Evolutionary conservation across 208 protist species (phyloP), one percentile per base, ranked within the genome.

Genomic region (Trypanosoma boissoni): DNA sequence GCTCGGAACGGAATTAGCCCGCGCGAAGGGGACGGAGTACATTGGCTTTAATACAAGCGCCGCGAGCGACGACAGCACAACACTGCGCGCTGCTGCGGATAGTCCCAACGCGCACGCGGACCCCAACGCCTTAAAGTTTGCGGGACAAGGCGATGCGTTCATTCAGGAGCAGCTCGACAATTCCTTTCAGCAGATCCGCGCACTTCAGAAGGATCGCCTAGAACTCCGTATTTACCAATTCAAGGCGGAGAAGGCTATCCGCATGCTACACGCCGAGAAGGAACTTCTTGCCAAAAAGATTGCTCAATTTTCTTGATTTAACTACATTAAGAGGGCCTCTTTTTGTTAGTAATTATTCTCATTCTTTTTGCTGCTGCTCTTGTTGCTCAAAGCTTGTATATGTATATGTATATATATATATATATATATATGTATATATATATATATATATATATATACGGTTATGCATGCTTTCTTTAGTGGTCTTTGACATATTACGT

Each of bases 11-110:
- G 78, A 92, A 65, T 68, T 92, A 26, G 73, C 74, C 4, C 46
- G 61, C 2, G 31, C 64, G 20, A 90, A 91, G 67, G 87, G 83
- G 16, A 94, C 83, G 7, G 83, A 94, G 42, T 94, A 94, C 70
- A 71, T 94, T 34, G 80, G 64, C 34, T 56, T 78, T 16, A n/a
- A 57, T 24, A 68, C 53, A n/a, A 58, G 18, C 45, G 58, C 74
- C 26, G 36, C 53, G 34, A 1, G 14, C 24, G 18, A 27, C 1
- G 37, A n/a, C 7, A 56, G 36, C 52, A 64, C 20, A 52, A 62
- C 52, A 14, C 58, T 60, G 10, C 46, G 63, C 37, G 56, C 44
- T 29, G 41, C 61, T 3, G 8, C 39, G 44, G 9, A 24, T 16
- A 58, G 12, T 16, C 26, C 45, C 31, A 52, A 41, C 23, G 26